Evolutionary conservation across 768 basidiomycete genomes (phyloP).

Genomic region (Megacollybia marginata): DNA sequence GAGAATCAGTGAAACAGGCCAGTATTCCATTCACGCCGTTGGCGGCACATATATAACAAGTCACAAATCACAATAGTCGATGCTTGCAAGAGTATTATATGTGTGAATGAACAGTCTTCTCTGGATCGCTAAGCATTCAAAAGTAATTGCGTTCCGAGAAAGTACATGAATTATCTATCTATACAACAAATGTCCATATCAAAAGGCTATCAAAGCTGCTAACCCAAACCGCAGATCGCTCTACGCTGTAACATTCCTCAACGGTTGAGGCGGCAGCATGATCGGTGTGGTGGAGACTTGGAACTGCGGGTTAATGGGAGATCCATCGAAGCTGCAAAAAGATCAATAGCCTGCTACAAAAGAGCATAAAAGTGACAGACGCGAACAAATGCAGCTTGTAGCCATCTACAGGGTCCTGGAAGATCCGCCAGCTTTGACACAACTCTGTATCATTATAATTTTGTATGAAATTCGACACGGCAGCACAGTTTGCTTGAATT

Average conservation of each 20-base stretch:
- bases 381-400: constrained; percentile 72
- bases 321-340: constrained; percentile 48
- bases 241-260: constrained; percentile 46
- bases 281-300: constrained; percentile 61
- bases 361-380: background rate
- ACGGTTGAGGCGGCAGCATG: constrained; percentile 72
- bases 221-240: background rate
- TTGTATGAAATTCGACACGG: constrained; percentile 82
- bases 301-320: constrained; percentile 67
- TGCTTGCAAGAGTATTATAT: too few species aligned
- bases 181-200: too few species aligned
- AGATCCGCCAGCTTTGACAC: constrained; percentile 63
- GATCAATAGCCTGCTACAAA: too few species aligned
- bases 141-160: too few species aligned
- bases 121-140: too few species aligned
- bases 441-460: constrained; percentile 72
- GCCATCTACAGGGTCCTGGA: constrained; percentile 49
- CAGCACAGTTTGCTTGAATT: constrained; percentile 89
- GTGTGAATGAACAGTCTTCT: too few species aligned
- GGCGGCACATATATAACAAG: too few species aligned
- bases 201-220: too few species aligned
- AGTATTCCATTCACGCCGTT: too few species aligned
- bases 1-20: too few species aligned
- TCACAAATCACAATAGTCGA: too few species aligned
- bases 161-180: too few species aligned